These are phyloP conservation scores for Fragosphaeria purpurea DNA, from an alignment of 2,329 filamentous ascomycete species.

Conservation along the genomic window DNA sequence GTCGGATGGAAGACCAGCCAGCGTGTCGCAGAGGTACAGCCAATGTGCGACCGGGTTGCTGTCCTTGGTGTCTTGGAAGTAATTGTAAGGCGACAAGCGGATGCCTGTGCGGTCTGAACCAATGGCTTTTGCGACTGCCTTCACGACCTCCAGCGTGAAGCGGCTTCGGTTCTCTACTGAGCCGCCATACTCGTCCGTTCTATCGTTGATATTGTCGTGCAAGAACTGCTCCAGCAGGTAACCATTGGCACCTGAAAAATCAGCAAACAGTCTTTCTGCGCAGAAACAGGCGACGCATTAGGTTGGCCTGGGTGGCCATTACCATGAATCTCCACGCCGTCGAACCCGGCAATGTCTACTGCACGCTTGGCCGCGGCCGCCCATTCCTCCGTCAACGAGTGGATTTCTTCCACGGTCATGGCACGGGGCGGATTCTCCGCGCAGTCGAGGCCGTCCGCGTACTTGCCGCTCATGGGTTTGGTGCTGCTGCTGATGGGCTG, in stretches of 20 bases:
- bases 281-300: too few relatives aligned
- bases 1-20: slow-evolving; percentile 11
- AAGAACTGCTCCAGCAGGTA: slow-evolving; percentile 27
- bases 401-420: slow-evolving; percentile 56
- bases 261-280: not conserved
- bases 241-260: slow-evolving; percentile 35
- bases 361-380: slow-evolving; percentile 43
- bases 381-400: slow-evolving; percentile 47
- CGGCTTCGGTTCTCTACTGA: slow-evolving; percentile 16
- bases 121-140: slow-evolving; percentile 33
- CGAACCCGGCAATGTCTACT: slow-evolving; percentile 54
- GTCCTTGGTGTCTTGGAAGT: slow-evolving; percentile 50
- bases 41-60: slow-evolving; percentile 48
- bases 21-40: slow-evolving; percentile 29
- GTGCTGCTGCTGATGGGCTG: slow-evolving; percentile 28
- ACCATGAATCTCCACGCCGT: slow-evolving; percentile 54
- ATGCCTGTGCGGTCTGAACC: slow-evolving; percentile 41
- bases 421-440: slow-evolving; percentile 39
- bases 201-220: slow-evolving; percentile 10
- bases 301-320: too few relatives aligned
- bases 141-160: slow-evolving; percentile 15
- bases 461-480: slow-evolving; percentile 27
- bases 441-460: slow-evolving; percentile 18
- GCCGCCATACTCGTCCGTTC: slow-evolving; percentile 13
- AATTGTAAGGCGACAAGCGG: slow-evolving; percentile 44